Conservation (phyloP, 495 filamentous ascomycete species). For the Neurospora sp. region DNA sequence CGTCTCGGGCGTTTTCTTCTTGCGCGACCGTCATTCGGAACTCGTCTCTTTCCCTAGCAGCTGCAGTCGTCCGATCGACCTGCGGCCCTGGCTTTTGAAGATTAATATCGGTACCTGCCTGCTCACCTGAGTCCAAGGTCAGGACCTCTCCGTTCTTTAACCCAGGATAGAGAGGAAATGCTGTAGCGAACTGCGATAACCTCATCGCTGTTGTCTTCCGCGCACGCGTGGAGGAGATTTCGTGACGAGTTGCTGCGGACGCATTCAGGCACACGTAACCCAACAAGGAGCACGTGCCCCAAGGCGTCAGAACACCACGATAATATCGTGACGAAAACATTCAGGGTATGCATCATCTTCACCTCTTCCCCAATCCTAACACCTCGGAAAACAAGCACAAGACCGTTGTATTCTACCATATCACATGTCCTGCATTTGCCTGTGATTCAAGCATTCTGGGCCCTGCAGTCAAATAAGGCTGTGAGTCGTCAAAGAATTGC, state of each 20-base stretch:
- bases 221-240: neutral
- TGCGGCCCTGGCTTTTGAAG: neutral
- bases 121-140: neutral
- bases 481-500: conserved; percentile 15
- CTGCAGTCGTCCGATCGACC: conserved; percentile 9
- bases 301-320: neutral
- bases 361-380: conserved; percentile 11
- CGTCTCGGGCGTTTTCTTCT: conserved; percentile 2
- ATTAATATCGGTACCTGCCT: neutral
- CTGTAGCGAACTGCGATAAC: neutral
- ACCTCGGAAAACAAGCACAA: conserved; percentile 9
- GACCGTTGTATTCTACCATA: conserved; percentile 16
- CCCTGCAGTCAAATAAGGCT: conserved; percentile 9
- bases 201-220: neutral
- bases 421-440: conserved; percentile 7
- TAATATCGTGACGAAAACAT: neutral
- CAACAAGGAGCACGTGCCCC: neutral
- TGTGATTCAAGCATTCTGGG: conserved; percentile 13
- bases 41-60: conserved; percentile 4
- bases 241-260: neutral
- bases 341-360: conserved; percentile 25
- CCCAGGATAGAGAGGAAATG: neutral
- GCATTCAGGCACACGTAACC: neutral
- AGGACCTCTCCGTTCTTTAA: neutral
- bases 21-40: conserved; percentile 5